Base-by-base conservation (phyloP, 345 rosid genomes). In the Eucalyptus cladocalyx region DNA sequence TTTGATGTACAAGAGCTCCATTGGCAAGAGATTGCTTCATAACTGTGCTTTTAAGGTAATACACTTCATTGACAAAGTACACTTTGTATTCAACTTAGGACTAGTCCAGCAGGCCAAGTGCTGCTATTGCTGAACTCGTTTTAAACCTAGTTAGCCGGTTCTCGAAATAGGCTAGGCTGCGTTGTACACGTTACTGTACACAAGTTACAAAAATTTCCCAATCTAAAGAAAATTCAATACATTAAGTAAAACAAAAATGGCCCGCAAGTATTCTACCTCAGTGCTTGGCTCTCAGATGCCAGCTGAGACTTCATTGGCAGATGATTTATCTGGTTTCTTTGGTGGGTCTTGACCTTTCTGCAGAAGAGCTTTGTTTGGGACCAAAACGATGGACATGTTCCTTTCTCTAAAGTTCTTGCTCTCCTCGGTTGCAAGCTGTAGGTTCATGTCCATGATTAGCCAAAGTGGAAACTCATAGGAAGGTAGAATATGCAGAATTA, bases 351-450 rank as follows among this genome's bases (percentile, higher is more conserved):
- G 98, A 62, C 94, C 90, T 95, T 94, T 96, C 91, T 93, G 94
- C 87, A 92, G 87, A 90, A 94, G 60, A 45, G 95, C 96, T 90
- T 97, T 97, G 89, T 96, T 97, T 47, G 99, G 99, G 24, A 95
- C 97, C 95, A 97, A 91, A 56, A 95, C 92, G 18, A 97, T 95
- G 92, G 94, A 96, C 86, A 97, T 90, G 91, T 94, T 96, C 89
- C 97, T 93, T 85, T 94, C 98, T 56, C 95, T 93, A 90, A 97
- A 96, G 90, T 90, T 97, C 92, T 96, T 96, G 94, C 94, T 93
- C 94, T 96, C 99, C 95, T 97, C 98, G 28, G 92, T 94, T 53
- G 98, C 99, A 89, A 95, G 98, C 99, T 97, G 93, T 92, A 93
- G 80, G 45, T 30, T 54, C 85, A 81, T 45, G 48, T 87, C 47